Percentiles rank a stretch among this genome's conserved stretches.
phyloP scores from a whole-genome alignment of 345 rosid genomes.

The Clarkia xantiana region DNA sequence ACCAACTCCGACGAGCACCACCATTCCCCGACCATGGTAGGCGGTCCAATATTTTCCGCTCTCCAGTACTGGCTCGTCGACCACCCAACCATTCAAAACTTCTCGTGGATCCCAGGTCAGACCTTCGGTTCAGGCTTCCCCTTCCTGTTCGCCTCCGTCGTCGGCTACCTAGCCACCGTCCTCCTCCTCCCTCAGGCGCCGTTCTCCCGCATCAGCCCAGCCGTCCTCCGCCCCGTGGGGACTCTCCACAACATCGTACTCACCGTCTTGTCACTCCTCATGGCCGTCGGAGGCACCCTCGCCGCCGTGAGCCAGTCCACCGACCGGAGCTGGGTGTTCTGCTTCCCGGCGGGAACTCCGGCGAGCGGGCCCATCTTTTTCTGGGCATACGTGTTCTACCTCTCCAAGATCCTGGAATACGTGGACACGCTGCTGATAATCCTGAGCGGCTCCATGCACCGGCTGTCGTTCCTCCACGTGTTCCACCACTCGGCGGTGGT shows the following conservation, averaged over 20 bases:
- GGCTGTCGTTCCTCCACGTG: conserved; percentile 58
- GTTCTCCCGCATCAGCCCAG: conserved; percentile 20
- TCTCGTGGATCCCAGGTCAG: conserved; percentile 41
- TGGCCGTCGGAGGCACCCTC: conserved; percentile 62
- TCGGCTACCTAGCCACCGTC: conserved; percentile 41
- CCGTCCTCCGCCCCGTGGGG: conserved; percentile 48
- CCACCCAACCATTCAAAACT: conserved; percentile 40
- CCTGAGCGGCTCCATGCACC: conserved; percentile 19
- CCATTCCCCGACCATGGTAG: conserved; percentile 7
- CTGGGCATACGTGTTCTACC: conserved; percentile 57
- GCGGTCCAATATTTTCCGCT: conserved; percentile 10
- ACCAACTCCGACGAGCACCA: background rate
- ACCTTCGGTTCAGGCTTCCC: conserved; percentile 43
- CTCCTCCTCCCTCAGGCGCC: conserved; percentile 19
- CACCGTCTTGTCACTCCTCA: conserved; percentile 39
- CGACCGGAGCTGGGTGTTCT: conserved; percentile 21
- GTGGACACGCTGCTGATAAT: conserved; percentile 45
- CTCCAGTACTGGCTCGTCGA: conserved; percentile 40
- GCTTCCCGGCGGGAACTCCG: conserved; percentile 31
- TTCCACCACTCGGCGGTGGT: conserved; percentile 56
- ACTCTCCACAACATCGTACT: conserved; percentile 63
- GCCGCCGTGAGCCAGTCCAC: conserved; percentile 23
- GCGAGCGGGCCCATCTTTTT: conserved; percentile 50
- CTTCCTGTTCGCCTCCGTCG: conserved; percentile 33
- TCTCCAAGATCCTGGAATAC: conserved; percentile 48